A percentile compares a stretch with the other conserved stretches of the same genome.
Evolutionary conservation across 768 basidiomycete genomes (phyloP).

Genomic region (Suillus alpinus): DNA sequence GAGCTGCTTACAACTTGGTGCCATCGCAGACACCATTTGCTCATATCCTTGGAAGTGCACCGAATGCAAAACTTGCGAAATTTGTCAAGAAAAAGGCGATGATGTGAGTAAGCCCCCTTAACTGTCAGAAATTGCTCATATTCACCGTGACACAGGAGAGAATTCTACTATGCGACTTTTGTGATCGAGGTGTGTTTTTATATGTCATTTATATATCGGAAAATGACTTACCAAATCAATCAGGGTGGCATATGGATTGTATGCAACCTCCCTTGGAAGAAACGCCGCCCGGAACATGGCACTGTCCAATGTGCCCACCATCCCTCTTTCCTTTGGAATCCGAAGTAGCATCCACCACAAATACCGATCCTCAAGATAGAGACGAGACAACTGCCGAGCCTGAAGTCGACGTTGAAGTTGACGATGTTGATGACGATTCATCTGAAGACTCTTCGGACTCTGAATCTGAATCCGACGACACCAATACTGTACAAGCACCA

Average conservation of each 20-base stretch:
- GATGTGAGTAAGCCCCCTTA: constrained; percentile 58
- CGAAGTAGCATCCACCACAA: constrained; percentile 12
- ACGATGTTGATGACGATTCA: constrained; percentile 25
- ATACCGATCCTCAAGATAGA: constrained; percentile 21
- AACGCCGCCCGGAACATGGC: constrained; percentile 76
- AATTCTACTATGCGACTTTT: constrained; percentile 89
- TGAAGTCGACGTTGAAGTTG: constrained; percentile 33
- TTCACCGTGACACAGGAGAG: constrained; percentile 51
- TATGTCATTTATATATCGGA: background rate
- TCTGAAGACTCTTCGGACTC: constrained; percentile 28
- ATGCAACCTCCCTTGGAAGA: constrained; percentile 67
- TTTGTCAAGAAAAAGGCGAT: constrained; percentile 81
- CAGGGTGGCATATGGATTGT: constrained; percentile 86
- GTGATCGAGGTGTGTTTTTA: constrained; percentile 71
- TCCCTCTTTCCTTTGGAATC: constrained; percentile 13
- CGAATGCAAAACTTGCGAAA: constrained; percentile 90
- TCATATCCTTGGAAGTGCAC: constrained; percentile 84
- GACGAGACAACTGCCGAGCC: constrained; percentile 17
- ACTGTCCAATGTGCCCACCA: constrained; percentile 63
- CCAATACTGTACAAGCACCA: constrained; percentile 14
- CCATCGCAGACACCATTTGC: constrained; percentile 58
- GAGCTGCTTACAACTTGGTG: constrained; percentile 71
- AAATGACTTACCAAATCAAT: constrained; percentile 4
- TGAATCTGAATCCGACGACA: constrained; percentile 21
- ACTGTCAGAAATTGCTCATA: constrained; percentile 10